phyloP scores from a whole-genome alignment of 495 filamentous ascomycete species.

The Opeltia flavorubescens region DNA sequence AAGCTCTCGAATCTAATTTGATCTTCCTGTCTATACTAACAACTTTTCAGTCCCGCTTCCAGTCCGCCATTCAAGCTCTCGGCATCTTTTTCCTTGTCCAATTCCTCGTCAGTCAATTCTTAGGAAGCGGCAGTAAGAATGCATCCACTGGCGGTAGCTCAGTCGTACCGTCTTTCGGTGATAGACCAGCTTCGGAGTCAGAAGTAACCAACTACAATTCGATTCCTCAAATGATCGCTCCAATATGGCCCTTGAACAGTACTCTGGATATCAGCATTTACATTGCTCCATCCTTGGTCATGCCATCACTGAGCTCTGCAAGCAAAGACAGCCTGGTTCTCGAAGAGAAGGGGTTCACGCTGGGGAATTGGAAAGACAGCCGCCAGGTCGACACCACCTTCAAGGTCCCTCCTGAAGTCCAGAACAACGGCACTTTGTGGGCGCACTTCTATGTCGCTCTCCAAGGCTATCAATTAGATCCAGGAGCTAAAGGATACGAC shows the following conservation, averaged over 20 bases:
- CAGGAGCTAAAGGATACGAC: conserved; percentile 55
- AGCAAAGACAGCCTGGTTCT: conserved; percentile 48
- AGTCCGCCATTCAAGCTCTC: conserved; percentile 46
- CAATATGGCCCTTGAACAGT: conserved; percentile 75
- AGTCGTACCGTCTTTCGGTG: conserved; percentile 48
- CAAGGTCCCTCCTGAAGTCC: conserved; percentile 60
- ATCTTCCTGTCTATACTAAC: neutral
- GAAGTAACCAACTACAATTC: conserved; percentile 51
- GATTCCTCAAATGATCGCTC: conserved; percentile 62
- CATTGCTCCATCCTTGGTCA: conserved; percentile 57
- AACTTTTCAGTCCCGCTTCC: conserved; percentile 35
- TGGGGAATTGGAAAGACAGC: conserved; percentile 69
- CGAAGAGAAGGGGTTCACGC: conserved; percentile 64
- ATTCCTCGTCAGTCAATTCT: conserved; percentile 43
- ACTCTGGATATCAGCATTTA: conserved; percentile 74
- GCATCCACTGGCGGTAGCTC: conserved; percentile 29
- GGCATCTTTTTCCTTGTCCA: conserved; percentile 58
- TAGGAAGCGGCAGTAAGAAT: conserved; percentile 34
- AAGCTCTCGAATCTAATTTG: neutral
- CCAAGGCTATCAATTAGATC: conserved; percentile 61
- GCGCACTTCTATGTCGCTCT: conserved; percentile 82
- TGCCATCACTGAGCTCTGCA: conserved; percentile 48
- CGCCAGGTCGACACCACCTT: conserved; percentile 68
- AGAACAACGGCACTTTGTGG: conserved; percentile 87
- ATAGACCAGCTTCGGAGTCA: conserved; percentile 44